phyloP scores from a whole-genome alignment of 805 yeast genomes.

The Ogataea ramenticola region DNA sequence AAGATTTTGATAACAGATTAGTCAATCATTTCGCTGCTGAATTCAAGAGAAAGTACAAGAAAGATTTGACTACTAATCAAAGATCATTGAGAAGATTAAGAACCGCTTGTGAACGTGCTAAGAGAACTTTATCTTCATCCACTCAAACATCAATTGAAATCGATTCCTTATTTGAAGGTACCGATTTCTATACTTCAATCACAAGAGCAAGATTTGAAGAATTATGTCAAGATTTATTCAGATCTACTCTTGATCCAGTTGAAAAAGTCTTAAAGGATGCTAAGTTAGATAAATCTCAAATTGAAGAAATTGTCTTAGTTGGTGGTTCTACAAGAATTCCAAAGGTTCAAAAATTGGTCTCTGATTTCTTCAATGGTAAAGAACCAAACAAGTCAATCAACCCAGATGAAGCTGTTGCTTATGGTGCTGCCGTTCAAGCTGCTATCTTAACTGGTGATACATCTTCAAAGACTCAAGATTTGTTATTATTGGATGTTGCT shows the following conservation, averaged over 20 bases:
- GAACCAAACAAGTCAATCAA: conserved; percentile 94
- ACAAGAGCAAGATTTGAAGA: conserved; percentile 98
- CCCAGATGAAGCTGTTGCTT: conserved; percentile 99
- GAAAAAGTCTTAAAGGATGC: conserved; percentile 91
- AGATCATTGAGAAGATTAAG: conserved; percentile 97
- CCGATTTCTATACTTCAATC: conserved; percentile 91
- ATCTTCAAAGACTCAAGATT: conserved; percentile 92
- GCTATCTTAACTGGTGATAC: conserved; percentile 95
- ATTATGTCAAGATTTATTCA: conserved; percentile 87
- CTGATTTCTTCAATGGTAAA: conserved; percentile 96
- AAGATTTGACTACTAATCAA: conserved; percentile 87
- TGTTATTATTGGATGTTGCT: conserved; percentile 91
- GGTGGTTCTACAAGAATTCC: conserved; percentile 99
- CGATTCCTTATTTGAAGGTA: conserved; percentile 91
- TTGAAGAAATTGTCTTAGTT: conserved; percentile 88
- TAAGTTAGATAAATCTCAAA: conserved; percentile 82
- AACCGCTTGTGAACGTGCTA: conserved; percentile 99
- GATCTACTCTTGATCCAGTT: conserved; percentile 90
- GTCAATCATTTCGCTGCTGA: conserved; percentile 90
- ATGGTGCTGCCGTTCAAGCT: conserved; percentile 99
- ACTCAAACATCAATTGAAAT: conserved; percentile 94
- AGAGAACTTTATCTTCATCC: conserved; percentile 95
- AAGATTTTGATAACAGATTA: conserved; percentile 71
- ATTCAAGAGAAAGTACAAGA: conserved; percentile 97
- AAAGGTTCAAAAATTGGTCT: conserved; percentile 89